Base-by-base conservation (phyloP, 768 basidiomycete species). In the Rhodotorula babjevae region DNA sequence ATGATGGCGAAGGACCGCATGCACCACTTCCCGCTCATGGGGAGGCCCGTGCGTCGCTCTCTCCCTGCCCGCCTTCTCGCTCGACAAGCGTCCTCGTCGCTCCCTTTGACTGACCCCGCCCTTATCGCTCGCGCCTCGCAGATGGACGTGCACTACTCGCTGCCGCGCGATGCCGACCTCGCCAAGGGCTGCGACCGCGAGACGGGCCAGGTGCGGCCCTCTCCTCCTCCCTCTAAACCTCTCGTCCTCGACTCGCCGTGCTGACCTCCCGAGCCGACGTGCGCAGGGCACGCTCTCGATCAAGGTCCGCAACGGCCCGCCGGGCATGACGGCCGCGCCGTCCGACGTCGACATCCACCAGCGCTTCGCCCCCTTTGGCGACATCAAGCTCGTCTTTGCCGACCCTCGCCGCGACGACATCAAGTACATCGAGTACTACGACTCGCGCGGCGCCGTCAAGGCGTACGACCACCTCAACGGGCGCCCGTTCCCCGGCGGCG, bases 91-190 rank as follows among this genome's bases (percentile, higher is more conserved):
- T 23, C 19, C 19, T 25, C 49, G 14, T 50, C 18, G 21, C 5
- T 3, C 8, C 14, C 19, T 23, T 2, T 42, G 64, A 9, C 52
- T 16, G 49, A 29, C 19, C 49, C 31, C 29, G 11, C 18, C 16
- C 29, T 25, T 3, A 19, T 36, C n/a, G n/a, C n/a, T 36, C 12
- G 31, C 1, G 2, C 16, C 19, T 56, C 67, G 11, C 79, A 96
- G 95, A 98, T 98, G 80, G 96, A 99, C 83, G 94, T 99, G 1
- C 96, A 99, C 81, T 99, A 93, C 83, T 95, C 93, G 40, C 83
- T 98, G 42, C 96, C 96, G 19, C 88, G 91, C 73, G 91, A 91
- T 77, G 91, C 96, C 67, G 87, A 90, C 73, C 81, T 84, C 76
- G 85, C 85, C 78, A 86, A 86, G 66, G 71, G 77, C 52, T 83